Percentiles rank a stretch among this genome's conserved stretches.
phyloP scores from a whole-genome alignment of 2,329 filamentous ascomycete genomes.

The Colletotrichum ledebouriae region DNA sequence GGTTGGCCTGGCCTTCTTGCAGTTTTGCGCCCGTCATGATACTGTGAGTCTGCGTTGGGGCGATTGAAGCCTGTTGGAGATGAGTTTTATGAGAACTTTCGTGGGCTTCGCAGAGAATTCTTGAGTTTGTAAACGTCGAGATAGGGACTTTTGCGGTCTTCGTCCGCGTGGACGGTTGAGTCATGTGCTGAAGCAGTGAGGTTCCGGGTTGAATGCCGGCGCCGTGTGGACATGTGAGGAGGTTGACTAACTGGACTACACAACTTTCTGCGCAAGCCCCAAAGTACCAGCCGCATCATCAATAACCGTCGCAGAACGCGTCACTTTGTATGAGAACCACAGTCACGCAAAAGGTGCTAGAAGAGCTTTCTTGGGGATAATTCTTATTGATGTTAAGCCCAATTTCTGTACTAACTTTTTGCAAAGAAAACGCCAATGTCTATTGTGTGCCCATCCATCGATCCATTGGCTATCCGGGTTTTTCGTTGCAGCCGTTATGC shows the following conservation, averaged over 20 bases:
- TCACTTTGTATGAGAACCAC: slow-evolving; percentile 1
- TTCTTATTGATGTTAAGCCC: slow-evolving; percentile 28
- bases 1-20: slow-evolving; percentile 59
- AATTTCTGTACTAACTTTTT: slow-evolving; percentile 23
- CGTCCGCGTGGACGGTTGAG: slow-evolving; percentile 19
- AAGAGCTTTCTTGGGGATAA: neutral
- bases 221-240: slow-evolving; percentile 19
- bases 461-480: slow-evolving; percentile 30
- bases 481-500: slow-evolving; percentile 27
- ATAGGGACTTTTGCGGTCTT: neutral
- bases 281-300: neutral
- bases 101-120: neutral
- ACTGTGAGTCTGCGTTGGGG: neutral
- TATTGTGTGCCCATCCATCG: slow-evolving; percentile 38
- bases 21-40: slow-evolving; percentile 51
- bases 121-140: neutral
- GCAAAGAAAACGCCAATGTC: slow-evolving; percentile 38
- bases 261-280: too few relatives aligned
- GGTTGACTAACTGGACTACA: slow-evolving; percentile 3
- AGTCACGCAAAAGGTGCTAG: neutral
- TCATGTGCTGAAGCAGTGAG: slow-evolving; percentile 27
- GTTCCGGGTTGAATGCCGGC: slow-evolving; percentile 10
- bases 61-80: neutral
- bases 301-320: slow-evolving; percentile 7
- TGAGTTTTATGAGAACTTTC: neutral